These are phyloP conservation scores for Chrysopogon serrulatus DNA, from an alignment of 176 grass and related monocot genomes.

Conservation along the genomic window DNA sequence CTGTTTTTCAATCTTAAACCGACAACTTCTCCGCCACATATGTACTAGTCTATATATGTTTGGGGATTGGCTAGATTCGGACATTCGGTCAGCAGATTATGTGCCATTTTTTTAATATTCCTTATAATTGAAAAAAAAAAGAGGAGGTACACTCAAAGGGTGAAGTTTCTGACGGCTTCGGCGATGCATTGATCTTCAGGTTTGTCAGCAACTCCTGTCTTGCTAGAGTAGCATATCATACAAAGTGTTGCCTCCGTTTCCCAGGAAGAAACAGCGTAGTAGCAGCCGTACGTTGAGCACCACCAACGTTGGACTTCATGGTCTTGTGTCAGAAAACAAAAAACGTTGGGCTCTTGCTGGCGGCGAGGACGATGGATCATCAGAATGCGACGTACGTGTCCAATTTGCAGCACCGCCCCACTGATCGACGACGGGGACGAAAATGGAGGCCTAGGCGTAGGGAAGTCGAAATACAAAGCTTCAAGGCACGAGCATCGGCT, in stretches of 20 bases:
- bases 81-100: background rate
- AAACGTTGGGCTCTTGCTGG: background rate
- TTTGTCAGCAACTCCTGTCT: no score
- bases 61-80: background rate
- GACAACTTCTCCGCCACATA: background rate
- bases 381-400: background rate
- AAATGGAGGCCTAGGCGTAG: background rate
- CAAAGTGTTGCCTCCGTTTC: background rate
- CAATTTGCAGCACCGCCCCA: slow-evolving; percentile 43
- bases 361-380: background rate
- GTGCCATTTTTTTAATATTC: background rate
- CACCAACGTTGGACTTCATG: background rate
- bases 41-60: no score
- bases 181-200: background rate
- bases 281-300: background rate
- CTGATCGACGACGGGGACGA: background rate
- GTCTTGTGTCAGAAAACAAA: no score
- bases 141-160: background rate
- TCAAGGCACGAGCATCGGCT: slow-evolving; percentile 28
- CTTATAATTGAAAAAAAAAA: background rate
- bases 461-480: slow-evolving; percentile 28
- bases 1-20: background rate
- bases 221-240: background rate
- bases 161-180: background rate
- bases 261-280: background rate